Evolutionary conservation across 306 rosid genomes (phyloP), one percentile per base, ranked within the genome.

Genomic region (Quercus engelmannii): DNA sequence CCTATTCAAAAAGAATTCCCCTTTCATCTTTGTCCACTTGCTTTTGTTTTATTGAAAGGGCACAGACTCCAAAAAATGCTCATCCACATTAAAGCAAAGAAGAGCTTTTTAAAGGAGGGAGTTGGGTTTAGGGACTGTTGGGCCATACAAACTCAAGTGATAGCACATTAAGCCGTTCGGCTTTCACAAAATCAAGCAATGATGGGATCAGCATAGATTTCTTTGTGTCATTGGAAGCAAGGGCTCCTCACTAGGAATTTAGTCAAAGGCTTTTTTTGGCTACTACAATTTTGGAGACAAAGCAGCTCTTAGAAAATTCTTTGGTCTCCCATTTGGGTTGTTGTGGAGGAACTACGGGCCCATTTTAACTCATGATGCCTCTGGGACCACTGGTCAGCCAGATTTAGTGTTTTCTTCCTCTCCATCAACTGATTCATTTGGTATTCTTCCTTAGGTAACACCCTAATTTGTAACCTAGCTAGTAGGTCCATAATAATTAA

Each of bases 241-340:
- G 59, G 64, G 70, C 26, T 55, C 28, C 51, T 11, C 18, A 3
- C 46, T 38, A 23, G 6, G 26, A 74, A 17, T 26, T 71, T 38
- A 46, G 61, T 74, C 55, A 38, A 41, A 77, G 62, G 33, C 78
- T 26, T 26, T 26, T 26, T 76, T 69, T 15, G 80, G 41, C 63
- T 55, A 25, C 51, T 74, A 74, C 69, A 57, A 73, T 80, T 74
- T 61, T 71, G 76, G 87, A 74, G 91, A 87, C 91, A 87, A 78
- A 78, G 80, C 76, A 63, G 77, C 35, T 67, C 65, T 59, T 81
- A 26, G 33, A 80, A 65, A 77, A 75, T 43, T 75, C 11, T 20
- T 6, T 85, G 87, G 88, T 87, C 87, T 85, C 82, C 85, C 79
- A 80, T 49, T 33, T 58, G 83, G 82, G 86, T 71, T 73, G 13